Evolutionary conservation across 2,329 filamentous ascomycete genomes (phyloP).

Genomic region (Pseudocercospora musae): DNA sequence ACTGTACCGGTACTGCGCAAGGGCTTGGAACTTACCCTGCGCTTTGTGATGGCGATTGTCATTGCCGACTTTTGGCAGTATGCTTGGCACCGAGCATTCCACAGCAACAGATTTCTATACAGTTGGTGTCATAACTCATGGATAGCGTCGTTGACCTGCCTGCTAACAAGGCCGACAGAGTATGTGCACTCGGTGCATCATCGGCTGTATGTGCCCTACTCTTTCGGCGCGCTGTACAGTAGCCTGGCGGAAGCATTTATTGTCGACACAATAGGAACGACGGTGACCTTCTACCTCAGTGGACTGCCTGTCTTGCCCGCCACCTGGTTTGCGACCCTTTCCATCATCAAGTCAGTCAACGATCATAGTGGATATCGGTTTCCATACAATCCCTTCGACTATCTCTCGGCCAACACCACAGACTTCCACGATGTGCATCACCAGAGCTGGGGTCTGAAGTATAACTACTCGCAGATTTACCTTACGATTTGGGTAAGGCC

Average conservation of each 20-base stretch:
- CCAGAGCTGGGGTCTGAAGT: slow-evolving; percentile 10
- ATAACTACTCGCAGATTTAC: slow-evolving; percentile 10
- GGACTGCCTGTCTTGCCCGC: neutral
- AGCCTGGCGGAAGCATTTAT: slow-evolving; percentile 7
- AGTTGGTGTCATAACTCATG: neutral
- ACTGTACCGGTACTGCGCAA: no score
- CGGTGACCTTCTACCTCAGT: slow-evolving; percentile 1
- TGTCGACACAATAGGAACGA: slow-evolving; percentile 3
- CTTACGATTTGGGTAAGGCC: slow-evolving; percentile 9
- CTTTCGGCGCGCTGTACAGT: slow-evolving; percentile 9
- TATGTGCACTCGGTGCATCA: slow-evolving; percentile 5
- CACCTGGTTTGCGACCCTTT: neutral
- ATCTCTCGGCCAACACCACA: slow-evolving; percentile 3
- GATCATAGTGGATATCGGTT: slow-evolving; percentile 9
- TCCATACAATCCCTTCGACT: slow-evolving; percentile 5
- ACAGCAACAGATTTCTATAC: slow-evolving; percentile 4
- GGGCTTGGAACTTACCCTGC: neutral
- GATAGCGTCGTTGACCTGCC: neutral
- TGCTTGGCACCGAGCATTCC: neutral
- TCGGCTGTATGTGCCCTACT: slow-evolving; percentile 7
- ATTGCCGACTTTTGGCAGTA: slow-evolving; percentile 1
- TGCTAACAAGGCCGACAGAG: neutral
- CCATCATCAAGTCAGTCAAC: slow-evolving; percentile 2
- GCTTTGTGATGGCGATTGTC: neutral
- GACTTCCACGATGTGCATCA: slow-evolving; percentile 12